A percentile compares a stretch with the other conserved stretches of the same genome.
phyloP scores from a whole-genome alignment of 179 eudicot genomes.

The Amaranthus tricolor region DNA sequence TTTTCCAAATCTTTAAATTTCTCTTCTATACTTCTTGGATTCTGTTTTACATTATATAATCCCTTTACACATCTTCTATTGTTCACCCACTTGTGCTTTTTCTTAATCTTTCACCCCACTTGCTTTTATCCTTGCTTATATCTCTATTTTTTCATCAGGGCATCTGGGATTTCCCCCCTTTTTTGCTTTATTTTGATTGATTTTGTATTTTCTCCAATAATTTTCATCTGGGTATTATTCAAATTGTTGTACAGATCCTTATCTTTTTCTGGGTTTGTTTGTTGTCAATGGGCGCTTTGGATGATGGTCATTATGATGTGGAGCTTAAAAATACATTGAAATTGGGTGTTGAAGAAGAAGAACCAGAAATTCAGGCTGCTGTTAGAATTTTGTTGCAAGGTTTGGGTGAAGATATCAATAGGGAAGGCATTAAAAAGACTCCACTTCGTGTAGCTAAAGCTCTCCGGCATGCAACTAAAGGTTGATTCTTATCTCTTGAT shows the following conservation, averaged over 20 bases:
- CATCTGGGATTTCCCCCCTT: not conserved
- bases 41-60: too few species aligned
- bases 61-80: too few species aligned
- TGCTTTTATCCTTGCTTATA: too few species aligned
- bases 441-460: slow-evolving; percentile 93
- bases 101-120: too few species aligned
- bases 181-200: slow-evolving; percentile 4
- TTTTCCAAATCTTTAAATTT: too few species aligned
- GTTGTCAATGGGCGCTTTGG: slow-evolving; percentile 77
- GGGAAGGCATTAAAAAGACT: slow-evolving; percentile 75
- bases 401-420: slow-evolving; percentile 74
- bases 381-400: slow-evolving; percentile 73
- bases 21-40: too few species aligned
- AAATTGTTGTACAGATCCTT: not conserved
- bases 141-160: too few species aligned
- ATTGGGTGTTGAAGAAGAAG: slow-evolving; percentile 37
- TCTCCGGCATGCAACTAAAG: slow-evolving; percentile 74
- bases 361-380: slow-evolving; percentile 64
- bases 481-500: slow-evolving; percentile 41
- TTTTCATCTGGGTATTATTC: slow-evolving; percentile 21
- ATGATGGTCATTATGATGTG: slow-evolving; percentile 51
- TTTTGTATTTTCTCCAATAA: not conserved
- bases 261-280: slow-evolving; percentile 7
- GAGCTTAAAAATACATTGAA: slow-evolving; percentile 51
- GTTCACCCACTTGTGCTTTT: too few species aligned